A percentile compares a stretch with the other conserved stretches of the same genome.
These are phyloP conservation scores for Penicillium sclerotiorum DNA, from an alignment of 2,329 filamentous ascomycete species.

Conservation along the genomic window DNA sequence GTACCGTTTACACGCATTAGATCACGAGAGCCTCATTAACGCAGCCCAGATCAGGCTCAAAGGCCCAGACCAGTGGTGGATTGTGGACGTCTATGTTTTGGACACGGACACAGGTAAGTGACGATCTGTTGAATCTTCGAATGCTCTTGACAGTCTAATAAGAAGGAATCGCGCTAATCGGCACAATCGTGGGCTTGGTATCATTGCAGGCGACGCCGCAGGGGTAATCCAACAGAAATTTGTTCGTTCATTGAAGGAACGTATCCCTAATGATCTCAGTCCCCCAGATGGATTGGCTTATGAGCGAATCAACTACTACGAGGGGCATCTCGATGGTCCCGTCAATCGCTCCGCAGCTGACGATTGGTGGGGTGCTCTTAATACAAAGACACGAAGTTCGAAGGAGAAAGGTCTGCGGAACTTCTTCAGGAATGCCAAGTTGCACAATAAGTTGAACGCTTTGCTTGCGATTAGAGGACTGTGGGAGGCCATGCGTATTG, in stretches of 20 bases:
- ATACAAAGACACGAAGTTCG: conserved; percentile 4
- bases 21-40: not conserved
- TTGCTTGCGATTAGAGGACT: conserved; percentile 11
- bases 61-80: conserved; percentile 9
- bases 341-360: conserved; percentile 6
- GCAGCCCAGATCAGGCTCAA: not conserved
- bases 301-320: conserved; percentile 13
- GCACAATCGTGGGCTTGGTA: not conserved
- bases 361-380: conserved; percentile 13
- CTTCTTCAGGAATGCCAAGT: not conserved
- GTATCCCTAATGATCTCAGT: conserved; percentile 10
- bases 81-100: conserved; percentile 13
- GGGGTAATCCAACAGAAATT: not conserved
- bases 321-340: conserved; percentile 7
- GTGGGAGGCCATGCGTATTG: conserved; percentile 13
- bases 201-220: not conserved
- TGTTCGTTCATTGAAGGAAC: conserved; percentile 7
- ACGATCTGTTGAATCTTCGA: not conserved
- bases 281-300: conserved; percentile 16
- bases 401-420: conserved; percentile 11
- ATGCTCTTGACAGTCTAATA: not conserved
- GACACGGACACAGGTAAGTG: not conserved
- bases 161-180: not conserved
- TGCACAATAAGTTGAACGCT: conserved; percentile 7
- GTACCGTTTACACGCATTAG: not conserved